phyloP scores from a whole-genome alignment of 306 rosid genomes.

The Carpinus fangiana region DNA sequence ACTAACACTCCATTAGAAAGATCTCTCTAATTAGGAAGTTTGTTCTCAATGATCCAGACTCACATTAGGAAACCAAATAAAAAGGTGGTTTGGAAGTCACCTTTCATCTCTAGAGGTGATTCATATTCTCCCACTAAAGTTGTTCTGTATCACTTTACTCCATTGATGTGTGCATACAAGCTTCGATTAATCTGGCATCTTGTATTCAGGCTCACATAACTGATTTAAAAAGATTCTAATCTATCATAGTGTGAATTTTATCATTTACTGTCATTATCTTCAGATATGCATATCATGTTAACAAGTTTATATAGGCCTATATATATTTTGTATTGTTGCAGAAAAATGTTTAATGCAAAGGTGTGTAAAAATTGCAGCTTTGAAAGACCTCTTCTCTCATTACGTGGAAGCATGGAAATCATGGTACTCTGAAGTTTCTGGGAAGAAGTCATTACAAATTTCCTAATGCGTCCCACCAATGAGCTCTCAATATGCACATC shows the following conservation, averaged over 20 bases:
- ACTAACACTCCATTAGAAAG: neutral
- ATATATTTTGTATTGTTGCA: neutral
- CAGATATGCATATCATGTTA: neutral
- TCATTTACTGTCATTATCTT: neutral
- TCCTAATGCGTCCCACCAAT: conserved; percentile 28
- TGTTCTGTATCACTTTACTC: neutral
- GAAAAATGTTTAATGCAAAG: conserved; percentile 11
- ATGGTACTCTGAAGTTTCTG: conserved; percentile 82
- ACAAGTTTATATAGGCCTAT: neutral
- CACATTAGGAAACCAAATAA: neutral
- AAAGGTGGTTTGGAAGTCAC: neutral
- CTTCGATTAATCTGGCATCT: neutral
- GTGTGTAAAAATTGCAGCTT: conserved; percentile 45
- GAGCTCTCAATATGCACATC: conserved; percentile 6
- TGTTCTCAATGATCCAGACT: neutral
- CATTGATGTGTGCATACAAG: neutral
- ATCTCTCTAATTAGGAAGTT: neutral
- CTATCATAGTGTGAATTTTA: neutral
- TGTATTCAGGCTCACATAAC: neutral
- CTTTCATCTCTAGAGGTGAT: neutral
- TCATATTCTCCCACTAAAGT: neutral
- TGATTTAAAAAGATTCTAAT: neutral
- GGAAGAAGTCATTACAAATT: conserved; percentile 50
- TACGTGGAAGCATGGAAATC: conserved; percentile 88
- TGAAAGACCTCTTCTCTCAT: conserved; percentile 82